A percentile compares a stretch with the other conserved stretches of the same genome.
phyloP scores from a whole-genome alignment of 139 green algal species.

The Chlorella sp. region DNA sequence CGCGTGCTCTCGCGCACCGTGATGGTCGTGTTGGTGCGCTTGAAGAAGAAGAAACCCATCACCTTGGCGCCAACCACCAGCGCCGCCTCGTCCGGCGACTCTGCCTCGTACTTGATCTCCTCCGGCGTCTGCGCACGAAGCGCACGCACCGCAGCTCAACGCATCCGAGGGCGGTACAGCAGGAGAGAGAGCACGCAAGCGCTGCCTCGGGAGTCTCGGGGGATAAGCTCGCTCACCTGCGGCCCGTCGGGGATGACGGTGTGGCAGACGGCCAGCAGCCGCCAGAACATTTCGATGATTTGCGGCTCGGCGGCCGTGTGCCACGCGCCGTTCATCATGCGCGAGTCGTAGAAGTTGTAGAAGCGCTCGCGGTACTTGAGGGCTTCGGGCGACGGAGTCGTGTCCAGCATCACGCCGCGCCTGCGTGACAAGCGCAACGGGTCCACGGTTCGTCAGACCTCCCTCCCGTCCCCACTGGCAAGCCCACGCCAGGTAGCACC shows the following conservation, averaged over 20 bases:
- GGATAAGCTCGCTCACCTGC: too few relatives aligned
- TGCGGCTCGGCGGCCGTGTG: constrained; percentile 5
- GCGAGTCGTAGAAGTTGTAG: constrained; percentile 83
- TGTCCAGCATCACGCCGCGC: constrained; percentile 17
- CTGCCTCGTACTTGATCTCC: constrained; percentile 64
- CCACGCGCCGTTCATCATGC: constrained; percentile 71
- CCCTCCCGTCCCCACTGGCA: too few relatives aligned
- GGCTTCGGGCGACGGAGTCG: constrained; percentile 6
- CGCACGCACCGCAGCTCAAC: too few relatives aligned
- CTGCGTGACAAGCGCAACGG: too few relatives aligned
- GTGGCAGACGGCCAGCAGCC: constrained; percentile 74
- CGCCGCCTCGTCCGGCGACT: constrained; percentile 81
- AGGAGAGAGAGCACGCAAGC: too few relatives aligned
- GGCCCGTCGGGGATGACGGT: constrained; percentile 29
- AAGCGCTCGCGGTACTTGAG: constrained; percentile 33
- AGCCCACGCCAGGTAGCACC: too few relatives aligned
- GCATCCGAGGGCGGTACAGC: too few relatives aligned
- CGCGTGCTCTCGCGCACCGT: constrained; percentile 24
- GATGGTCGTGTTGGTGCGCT: constrained; percentile 43
- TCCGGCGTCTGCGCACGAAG: constrained; percentile 4
- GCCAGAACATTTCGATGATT: constrained; percentile 56
- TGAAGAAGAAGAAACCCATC: constrained; percentile 68
- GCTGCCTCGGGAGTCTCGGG: too few relatives aligned
- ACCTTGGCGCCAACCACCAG: constrained; percentile 70
- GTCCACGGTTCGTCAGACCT: too few relatives aligned